Conservation (phyloP, 2,329 filamentous ascomycete species). For the Pseudopithomyces maydicus region DNA sequence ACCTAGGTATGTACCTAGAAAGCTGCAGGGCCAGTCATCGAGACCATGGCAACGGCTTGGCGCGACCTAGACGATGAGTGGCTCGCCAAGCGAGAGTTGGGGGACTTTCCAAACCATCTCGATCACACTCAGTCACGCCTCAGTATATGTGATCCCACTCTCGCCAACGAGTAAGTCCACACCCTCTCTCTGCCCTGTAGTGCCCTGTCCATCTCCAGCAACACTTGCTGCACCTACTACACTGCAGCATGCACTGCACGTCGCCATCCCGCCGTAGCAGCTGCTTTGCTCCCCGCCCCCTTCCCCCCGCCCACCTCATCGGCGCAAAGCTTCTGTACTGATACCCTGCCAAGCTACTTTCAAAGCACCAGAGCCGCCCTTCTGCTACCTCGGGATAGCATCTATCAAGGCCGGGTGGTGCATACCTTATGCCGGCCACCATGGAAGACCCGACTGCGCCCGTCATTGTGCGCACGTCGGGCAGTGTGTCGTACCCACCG, state of each 20-base stretch:
- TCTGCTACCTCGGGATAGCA: not conserved
- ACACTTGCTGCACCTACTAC: not conserved
- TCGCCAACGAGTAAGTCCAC: not conserved
- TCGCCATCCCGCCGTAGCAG: not conserved
- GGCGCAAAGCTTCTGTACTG: not conserved
- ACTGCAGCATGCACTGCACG: not conserved
- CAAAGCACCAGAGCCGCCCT: not conserved
- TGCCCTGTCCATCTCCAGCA: not conserved
- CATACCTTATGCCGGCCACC: conserved; percentile 70
- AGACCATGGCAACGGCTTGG: not conserved
- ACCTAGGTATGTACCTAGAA: too few relatives aligned
- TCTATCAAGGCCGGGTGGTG: not conserved
- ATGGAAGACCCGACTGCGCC: conserved; percentile 76
- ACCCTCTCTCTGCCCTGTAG: not conserved
- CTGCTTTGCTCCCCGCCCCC: not conserved
- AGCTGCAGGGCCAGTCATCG: conserved; percentile 47
- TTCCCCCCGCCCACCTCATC: not conserved
- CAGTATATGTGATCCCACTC: conserved; percentile 8
- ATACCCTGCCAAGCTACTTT: not conserved
- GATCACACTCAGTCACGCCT: not conserved
- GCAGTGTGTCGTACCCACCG: conserved; percentile 68
- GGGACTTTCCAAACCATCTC: not conserved
- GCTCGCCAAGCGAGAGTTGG: not conserved
- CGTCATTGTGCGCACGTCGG: conserved; percentile 72
- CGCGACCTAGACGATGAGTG: not conserved